Conservation (phyloP, 1,139 yeast genomes). For the Candida pseudoviswanathii region DNA sequence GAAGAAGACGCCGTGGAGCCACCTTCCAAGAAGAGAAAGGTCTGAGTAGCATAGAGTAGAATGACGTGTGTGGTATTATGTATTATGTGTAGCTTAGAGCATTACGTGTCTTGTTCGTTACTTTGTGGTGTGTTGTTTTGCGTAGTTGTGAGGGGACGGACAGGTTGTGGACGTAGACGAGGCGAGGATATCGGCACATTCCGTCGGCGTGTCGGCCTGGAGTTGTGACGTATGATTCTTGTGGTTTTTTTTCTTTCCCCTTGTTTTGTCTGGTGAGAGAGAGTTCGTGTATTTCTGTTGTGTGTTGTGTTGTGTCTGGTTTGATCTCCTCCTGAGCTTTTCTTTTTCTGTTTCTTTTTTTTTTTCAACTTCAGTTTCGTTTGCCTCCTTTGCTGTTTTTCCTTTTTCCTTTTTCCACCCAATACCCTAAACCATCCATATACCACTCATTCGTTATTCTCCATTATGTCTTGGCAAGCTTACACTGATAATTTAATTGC, state of each 20-base stretch:
- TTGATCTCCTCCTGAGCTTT: neutral
- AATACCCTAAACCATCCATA: neutral
- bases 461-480: conserved; percentile 58
- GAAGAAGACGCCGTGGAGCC: conserved; percentile 11
- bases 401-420: neutral
- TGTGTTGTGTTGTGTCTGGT: neutral
- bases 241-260: neutral
- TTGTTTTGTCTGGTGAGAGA: neutral
- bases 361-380: neutral
- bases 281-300: neutral
- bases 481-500: conserved; percentile 90
- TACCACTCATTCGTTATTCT: conserved; percentile 3
- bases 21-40: conserved; percentile 1
- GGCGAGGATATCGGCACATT: neutral
- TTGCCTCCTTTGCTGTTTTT: neutral
- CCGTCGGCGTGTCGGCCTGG: neutral
- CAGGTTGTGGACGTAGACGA: neutral
- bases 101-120: neutral
- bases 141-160: neutral
- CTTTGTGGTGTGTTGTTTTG: neutral
- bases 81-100: neutral
- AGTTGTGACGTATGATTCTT: too few species aligned
- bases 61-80: neutral
- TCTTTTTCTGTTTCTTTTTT: neutral
- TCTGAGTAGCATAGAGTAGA: neutral